Conservation (phyloP, 139 green algal genomes). For the Chlamydomonas applanata region DNA sequence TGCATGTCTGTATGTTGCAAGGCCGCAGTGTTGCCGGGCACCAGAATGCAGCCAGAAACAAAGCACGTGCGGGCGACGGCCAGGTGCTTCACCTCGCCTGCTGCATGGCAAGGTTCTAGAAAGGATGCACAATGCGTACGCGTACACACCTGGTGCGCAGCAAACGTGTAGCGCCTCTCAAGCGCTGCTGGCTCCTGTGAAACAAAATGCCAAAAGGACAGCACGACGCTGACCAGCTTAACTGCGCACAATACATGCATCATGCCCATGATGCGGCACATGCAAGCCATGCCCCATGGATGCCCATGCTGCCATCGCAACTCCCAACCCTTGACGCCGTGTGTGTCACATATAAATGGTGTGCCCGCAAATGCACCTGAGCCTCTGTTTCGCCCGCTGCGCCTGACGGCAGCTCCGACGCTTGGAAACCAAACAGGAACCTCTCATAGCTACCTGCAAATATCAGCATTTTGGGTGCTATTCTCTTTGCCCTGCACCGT, state of each 20-base stretch:
- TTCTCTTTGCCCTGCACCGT: too few species aligned
- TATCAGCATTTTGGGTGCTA: constrained; percentile 19
- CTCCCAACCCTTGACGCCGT: too few species aligned
- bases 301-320: too few species aligned
- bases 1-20: too few species aligned
- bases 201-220: not conserved
- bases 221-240: too few species aligned
- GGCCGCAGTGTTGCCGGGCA: too few species aligned
- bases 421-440: constrained; percentile 75
- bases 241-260: too few species aligned
- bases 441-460: constrained; percentile 80
- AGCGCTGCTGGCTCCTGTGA: constrained; percentile 23
- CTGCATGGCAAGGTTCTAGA: not conserved
- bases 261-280: not conserved
- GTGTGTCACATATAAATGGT: not conserved
- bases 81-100: not conserved
- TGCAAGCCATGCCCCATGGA: too few species aligned
- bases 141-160: constrained; percentile 57
- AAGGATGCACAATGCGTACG: too few species aligned
- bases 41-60: too few species aligned
- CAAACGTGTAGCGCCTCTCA: constrained; percentile 49
- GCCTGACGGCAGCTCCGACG: not conserved
- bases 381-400: not conserved
- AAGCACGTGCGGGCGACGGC: too few species aligned
- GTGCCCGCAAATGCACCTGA: not conserved